Base-by-base conservation (phyloP, 2,329 filamentous ascomycete genomes). In the Gyromitra esculenta region DNA sequence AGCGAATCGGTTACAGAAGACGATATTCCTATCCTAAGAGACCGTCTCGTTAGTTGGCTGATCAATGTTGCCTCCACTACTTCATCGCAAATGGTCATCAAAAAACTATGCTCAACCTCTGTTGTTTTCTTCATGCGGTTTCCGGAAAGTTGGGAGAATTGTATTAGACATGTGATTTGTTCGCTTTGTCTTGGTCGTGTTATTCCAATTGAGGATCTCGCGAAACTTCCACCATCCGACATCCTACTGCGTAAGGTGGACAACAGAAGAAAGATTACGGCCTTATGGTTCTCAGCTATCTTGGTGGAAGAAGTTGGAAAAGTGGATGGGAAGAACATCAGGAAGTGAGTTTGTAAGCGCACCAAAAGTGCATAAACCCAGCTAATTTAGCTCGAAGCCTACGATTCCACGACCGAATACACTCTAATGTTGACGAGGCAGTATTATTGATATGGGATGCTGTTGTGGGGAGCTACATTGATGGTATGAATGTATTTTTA, bases 31-130 rank as follows among this genome's bases (percentile, higher is more conserved):
- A 86, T 88, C 77, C 85, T 93, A 11, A 85, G 92, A 6, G 83
- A 87, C 64, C 88, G 88, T 64, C 85, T 93, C 39, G 84, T 92
- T 52, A 85, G 84, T 48, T 92, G 90, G 89, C 86, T 92, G 54
- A 84, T 90, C 31, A 83, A 84, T 39, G 87, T 88, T 8, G 82
- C 90, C 9, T 82, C 83, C 9, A 85, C 86, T 64, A 86, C 85
- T 0, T 86, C 87, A 4, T 87, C 88, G 1, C 84, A 87, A 2
- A 85, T 93, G 68, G 91, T 93, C 5, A 86, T 89, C 21, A 89
- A 89, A 79, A 96, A 96, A 83, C 86, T 95, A 31, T 92, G 91
- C 79, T 91, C 91, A n/a, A 91, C 91, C 5, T 84, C 95, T 5
- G 90, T 91, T 15, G 91, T 91, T 21, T 93, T 91, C 81, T 94